Evolutionary conservation across 352 stramenopile genomes (phyloP), one percentile per base, ranked within the genome.

Genomic region (Halophytophthora batemanensis): DNA sequence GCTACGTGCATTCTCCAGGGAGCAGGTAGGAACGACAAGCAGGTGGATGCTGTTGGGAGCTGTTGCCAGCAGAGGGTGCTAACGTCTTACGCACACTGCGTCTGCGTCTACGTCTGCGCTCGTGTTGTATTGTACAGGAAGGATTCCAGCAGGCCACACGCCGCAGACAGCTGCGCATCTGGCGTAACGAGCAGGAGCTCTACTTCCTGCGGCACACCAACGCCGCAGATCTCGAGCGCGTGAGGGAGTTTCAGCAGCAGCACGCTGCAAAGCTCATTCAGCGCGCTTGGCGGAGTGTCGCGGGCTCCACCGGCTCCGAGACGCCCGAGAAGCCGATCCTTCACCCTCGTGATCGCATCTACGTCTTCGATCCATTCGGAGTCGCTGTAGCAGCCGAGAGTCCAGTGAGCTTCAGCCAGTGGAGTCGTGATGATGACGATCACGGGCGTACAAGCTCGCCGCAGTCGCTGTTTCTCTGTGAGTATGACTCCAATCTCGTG

Each of bases 161-260:
- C 25, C 63, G 62, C 11, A 56, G 77, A 11, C 65, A 86, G 43
- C 51, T 66, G 19, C 71, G 77, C 18, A 75, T 91, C 25, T 81
- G 66, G 71, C 66, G 65, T n/a, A 68, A 77, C 45, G 74, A 87
- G 50, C 74, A 87, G 36, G 66, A 86, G 21, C 67, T 89, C 13
- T 72, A 78, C 23, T 89, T 89, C 39, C 64, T 91, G 45, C 69
- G 82, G 34, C 61, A 74, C 40, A 87, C 73, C 21, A 81, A 66
- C 8, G 56, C 74, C 25, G 60, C 66, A 18, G 59, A 80, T 33
- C 58, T 84, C 8, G 69, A 85, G 23, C 45, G 36, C 19, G 60
- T 90, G 23, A 64, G 63, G 21, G 42, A 12, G 28, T 79, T 88
- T 22, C 77, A 82, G 61, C 59, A 66, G 37, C 53, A 66, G 3